Percentiles rank a stretch among this genome's conserved stretches.
Conservation (phyloP, 2,329 filamentous ascomycete genomes). For the Diaporthe australafricana region DNA sequence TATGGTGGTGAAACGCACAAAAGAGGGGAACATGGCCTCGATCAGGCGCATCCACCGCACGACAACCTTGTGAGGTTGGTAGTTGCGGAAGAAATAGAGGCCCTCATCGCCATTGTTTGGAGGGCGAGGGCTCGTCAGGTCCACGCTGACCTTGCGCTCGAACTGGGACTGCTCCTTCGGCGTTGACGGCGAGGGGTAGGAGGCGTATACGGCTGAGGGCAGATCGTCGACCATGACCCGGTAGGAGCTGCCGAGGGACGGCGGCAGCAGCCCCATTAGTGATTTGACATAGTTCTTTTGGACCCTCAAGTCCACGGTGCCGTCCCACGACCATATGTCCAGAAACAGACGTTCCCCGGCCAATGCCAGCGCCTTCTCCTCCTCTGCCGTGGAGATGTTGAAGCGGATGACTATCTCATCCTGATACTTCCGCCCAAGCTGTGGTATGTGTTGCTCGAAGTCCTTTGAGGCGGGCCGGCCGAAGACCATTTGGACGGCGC, state of each 20-base stretch:
- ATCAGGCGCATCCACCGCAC: constrained; percentile 92
- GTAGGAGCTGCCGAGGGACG: constrained; percentile 77
- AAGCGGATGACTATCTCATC: constrained; percentile 92
- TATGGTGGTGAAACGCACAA: constrained; percentile 79
- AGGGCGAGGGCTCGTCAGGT: constrained; percentile 42
- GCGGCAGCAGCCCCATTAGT: constrained; percentile 81
- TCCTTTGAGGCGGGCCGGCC: constrained; percentile 54
- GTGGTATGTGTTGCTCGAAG: constrained; percentile 43
- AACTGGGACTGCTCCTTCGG: constrained; percentile 37
- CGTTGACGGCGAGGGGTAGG: constrained; percentile 68
- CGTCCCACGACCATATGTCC: constrained; percentile 83
- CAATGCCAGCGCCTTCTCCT: constrained; percentile 77
- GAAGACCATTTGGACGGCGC: constrained; percentile 62
- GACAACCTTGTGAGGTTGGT: constrained; percentile 81
- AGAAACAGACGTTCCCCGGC: constrained; percentile 82
- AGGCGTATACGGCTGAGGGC: constrained; percentile 79
- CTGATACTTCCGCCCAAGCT: constrained; percentile 65
- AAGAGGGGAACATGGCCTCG: constrained; percentile 87
- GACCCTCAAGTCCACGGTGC: constrained; percentile 86
- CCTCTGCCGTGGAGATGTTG: constrained; percentile 76
- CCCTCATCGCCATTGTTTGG: constrained; percentile 46
- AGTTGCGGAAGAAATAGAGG: constrained; percentile 87
- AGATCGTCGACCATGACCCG: constrained; percentile 84
- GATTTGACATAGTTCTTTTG: constrained; percentile 81
- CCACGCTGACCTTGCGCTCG: constrained; percentile 44